phyloP scores from a whole-genome alignment of 139 green algal species.

The Chlorella ohadii region DNA sequence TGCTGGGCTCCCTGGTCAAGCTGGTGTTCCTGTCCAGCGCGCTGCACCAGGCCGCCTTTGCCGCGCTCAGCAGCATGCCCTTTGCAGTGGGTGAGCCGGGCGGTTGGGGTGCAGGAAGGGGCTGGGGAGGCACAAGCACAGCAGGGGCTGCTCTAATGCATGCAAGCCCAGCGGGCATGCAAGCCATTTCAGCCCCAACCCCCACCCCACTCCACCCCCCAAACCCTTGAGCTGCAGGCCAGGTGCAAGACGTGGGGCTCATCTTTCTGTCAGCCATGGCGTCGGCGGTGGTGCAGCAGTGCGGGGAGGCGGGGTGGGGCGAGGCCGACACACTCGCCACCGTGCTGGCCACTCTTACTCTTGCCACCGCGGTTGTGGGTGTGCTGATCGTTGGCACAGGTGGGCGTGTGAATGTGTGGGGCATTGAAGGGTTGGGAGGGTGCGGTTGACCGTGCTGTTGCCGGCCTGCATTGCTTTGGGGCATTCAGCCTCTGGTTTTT shows the following conservation, averaged over 20 bases:
- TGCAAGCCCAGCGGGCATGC: too few species aligned
- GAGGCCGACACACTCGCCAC: conserved; percentile 62
- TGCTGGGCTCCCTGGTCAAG: conserved; percentile 64
- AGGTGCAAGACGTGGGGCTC: conserved; percentile 76
- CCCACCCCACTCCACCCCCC: too few species aligned
- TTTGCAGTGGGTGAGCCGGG: conserved; percentile 78
- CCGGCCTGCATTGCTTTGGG: too few species aligned
- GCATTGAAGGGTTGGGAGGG: background rate
- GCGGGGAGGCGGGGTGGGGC: conserved; percentile 5
- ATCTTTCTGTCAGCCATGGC: conserved; percentile 86
- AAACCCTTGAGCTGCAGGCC: too few species aligned
- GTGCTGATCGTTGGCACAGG: conserved; percentile 73
- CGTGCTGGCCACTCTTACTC: conserved; percentile 56
- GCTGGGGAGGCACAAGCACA: too few species aligned
- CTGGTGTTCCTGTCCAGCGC: conserved; percentile 71
- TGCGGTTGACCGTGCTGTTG: background rate
- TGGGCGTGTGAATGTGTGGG: background rate
- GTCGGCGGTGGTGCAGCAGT: conserved; percentile 35
- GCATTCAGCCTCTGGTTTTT: background rate
- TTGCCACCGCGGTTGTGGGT: conserved; percentile 73
- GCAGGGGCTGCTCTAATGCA: too few species aligned
- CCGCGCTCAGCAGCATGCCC: conserved; percentile 57
- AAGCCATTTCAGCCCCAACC: too few species aligned
- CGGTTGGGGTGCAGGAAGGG: too few species aligned
- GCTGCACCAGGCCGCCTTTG: conserved; percentile 80